These are phyloP conservation scores for Salicornia ramosissima DNA, from an alignment of 148 eudicot genomes.

Conservation along the genomic window DNA sequence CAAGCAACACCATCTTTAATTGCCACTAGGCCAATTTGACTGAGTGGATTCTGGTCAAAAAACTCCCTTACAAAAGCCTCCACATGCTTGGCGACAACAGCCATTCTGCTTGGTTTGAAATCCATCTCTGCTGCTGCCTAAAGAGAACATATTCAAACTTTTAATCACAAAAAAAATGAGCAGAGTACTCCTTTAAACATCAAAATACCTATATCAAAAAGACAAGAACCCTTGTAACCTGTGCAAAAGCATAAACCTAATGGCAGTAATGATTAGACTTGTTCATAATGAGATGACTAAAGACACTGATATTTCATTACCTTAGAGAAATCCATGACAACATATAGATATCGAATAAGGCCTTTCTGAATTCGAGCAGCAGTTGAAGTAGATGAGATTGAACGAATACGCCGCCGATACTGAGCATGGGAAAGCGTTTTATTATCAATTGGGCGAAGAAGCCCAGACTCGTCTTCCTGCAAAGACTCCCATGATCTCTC, in stretches of 20 bases:
- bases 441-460: slow-evolving; percentile 74
- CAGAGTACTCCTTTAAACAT: not conserved
- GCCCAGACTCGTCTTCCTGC: slow-evolving; percentile 92
- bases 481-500: slow-evolving; percentile 90
- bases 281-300: not conserved
- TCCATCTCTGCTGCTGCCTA: slow-evolving; percentile 92
- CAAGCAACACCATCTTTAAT: slow-evolving; percentile 87
- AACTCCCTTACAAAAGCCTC: slow-evolving; percentile 90
- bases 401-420: slow-evolving; percentile 70
- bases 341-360: slow-evolving; percentile 73
- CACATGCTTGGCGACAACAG: slow-evolving; percentile 69
- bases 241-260: not conserved
- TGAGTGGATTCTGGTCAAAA: slow-evolving; percentile 92
- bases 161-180: not conserved
- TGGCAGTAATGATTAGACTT: not conserved
- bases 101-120: slow-evolving; percentile 86
- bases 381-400: slow-evolving; percentile 46
- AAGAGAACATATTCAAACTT: slow-evolving; percentile 6
- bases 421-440: slow-evolving; percentile 70
- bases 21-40: slow-evolving; percentile 75
- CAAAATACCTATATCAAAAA: not conserved
- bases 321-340: slow-evolving; percentile 81
- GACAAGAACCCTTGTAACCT: no score
- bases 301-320: slow-evolving; percentile 33
- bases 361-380: slow-evolving; percentile 84